A percentile compares a stretch with the other conserved stretches of the same genome.
Conservation (phyloP, 1,139 yeast species). For the Blastobotrys indianensis region DNA sequence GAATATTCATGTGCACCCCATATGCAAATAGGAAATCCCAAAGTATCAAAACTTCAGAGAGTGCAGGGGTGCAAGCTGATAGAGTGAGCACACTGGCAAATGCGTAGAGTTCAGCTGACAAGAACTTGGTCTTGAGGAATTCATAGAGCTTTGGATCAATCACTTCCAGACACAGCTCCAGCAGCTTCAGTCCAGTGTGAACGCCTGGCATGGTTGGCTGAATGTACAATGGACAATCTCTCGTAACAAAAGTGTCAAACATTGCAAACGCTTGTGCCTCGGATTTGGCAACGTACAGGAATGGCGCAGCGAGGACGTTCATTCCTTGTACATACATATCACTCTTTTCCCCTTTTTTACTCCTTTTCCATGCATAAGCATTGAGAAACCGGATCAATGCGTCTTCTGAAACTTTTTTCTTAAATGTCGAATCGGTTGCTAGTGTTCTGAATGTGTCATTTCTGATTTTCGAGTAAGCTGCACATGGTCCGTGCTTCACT, state of each 20-base stretch:
- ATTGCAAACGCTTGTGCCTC: slow-evolving; percentile 85
- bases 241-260: slow-evolving; percentile 51
- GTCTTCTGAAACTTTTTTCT: slow-evolving; percentile 60
- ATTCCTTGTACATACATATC: slow-evolving; percentile 75
- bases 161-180: slow-evolving; percentile 63
- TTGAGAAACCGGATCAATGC: slow-evolving; percentile 64
- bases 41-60: slow-evolving; percentile 63
- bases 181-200: slow-evolving; percentile 60
- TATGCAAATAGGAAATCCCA: slow-evolving; percentile 94
- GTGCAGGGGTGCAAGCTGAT: slow-evolving; percentile 86
- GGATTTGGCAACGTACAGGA: slow-evolving; percentile 66
- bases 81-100: slow-evolving; percentile 82
- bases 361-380: slow-evolving; percentile 55
- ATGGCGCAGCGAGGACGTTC: slow-evolving; percentile 83
- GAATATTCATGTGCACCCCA: slow-evolving; percentile 81
- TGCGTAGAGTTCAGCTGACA: slow-evolving; percentile 80
- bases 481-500: slow-evolving; percentile 52
- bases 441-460: slow-evolving; percentile 86
- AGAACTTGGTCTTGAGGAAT: slow-evolving; percentile 54
- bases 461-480: slow-evolving; percentile 61
- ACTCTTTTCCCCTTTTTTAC: slow-evolving; percentile 5
- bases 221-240: slow-evolving; percentile 71
- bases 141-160: slow-evolving; percentile 69
- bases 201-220: slow-evolving; percentile 78
- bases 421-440: slow-evolving; percentile 66